A percentile compares a stretch with the other conserved stretches of the same genome.
These are phyloP conservation scores for Leptomonas seymouri DNA, from an alignment of 208 protist species.

Conservation along the genomic window DNA sequence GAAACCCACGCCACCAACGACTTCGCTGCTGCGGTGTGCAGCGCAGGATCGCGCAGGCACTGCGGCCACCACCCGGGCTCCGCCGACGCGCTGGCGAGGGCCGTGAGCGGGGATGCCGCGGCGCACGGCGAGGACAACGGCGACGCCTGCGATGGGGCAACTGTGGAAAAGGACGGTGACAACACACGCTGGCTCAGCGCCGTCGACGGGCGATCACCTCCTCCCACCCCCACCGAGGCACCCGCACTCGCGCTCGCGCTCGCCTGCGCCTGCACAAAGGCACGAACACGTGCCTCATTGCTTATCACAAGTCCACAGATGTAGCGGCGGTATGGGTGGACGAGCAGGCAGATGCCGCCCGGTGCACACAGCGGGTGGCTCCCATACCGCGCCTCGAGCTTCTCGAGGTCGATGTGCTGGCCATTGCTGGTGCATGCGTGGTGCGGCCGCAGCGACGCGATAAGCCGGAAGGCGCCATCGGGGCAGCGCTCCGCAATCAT, in stretches of 20 bases:
- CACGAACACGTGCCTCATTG: slow-evolving; percentile 23
- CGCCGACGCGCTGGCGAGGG: neutral
- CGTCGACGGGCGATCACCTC: too few species aligned
- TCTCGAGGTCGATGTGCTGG: slow-evolving; percentile 92
- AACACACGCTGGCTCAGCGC: too few species aligned
- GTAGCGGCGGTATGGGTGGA: slow-evolving; percentile 63
- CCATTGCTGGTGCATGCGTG: slow-evolving; percentile 91
- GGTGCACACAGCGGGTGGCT: slow-evolving; percentile 9
- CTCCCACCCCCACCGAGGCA: too few species aligned
- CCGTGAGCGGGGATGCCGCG: neutral
- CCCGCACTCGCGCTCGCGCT: too few species aligned
- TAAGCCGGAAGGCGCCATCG: slow-evolving; percentile 41
- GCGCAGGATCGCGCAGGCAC: slow-evolving; percentile 38
- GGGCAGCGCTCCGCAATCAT: slow-evolving; percentile 85
- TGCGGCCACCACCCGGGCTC: slow-evolving; percentile 37
- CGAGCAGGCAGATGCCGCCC: slow-evolving; percentile 62
- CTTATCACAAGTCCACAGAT: slow-evolving; percentile 57
- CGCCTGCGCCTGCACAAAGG: slow-evolving; percentile 22
- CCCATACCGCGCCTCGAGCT: slow-evolving; percentile 76
- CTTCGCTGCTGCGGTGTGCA: slow-evolving; percentile 45
- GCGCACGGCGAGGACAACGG: neutral
- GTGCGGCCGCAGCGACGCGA: slow-evolving; percentile 69
- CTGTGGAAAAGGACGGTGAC: too few species aligned
- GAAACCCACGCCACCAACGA: slow-evolving; percentile 37
- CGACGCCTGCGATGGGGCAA: neutral